phyloP scores from a whole-genome alignment of 495 filamentous ascomycete genomes.

The Bacidia gigantensis region DNA sequence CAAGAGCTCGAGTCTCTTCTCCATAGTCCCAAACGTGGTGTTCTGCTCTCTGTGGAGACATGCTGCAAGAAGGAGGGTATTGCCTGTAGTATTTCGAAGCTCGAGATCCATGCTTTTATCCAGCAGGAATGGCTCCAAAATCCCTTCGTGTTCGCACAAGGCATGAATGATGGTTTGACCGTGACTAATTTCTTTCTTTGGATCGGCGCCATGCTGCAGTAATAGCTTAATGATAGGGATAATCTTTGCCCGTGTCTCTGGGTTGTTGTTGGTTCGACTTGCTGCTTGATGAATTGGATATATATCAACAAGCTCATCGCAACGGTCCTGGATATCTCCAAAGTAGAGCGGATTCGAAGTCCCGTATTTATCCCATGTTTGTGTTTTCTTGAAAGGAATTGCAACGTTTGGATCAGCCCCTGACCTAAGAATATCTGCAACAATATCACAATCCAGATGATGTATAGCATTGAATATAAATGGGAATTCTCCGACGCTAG shows the following conservation, averaged over 20 bases:
- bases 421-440: not conserved
- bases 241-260: not conserved
- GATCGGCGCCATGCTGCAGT: not conserved
- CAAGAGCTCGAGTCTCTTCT: not conserved
- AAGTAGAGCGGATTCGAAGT: not conserved
- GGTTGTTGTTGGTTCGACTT: not conserved
- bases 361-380: not conserved
- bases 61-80: not conserved
- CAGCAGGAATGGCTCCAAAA: not conserved
- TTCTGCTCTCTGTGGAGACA: not conserved
- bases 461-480: not conserved
- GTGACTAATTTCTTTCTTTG: not conserved
- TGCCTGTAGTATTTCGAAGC: not conserved
- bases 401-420: not conserved
- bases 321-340: not conserved
- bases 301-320: not conserved
- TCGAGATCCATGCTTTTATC: not conserved
- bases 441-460: not conserved
- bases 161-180: not conserved
- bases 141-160: slow-evolving; percentile 1
- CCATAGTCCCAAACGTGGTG: not conserved
- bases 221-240: not conserved
- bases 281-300: not conserved
- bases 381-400: not conserved
- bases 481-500: not conserved